A percentile compares a stretch with the other conserved stretches of the same genome.
phyloP scores from a whole-genome alignment of 176 grass and related monocot genomes.

The Miscanthus lutarioriparius region DNA sequence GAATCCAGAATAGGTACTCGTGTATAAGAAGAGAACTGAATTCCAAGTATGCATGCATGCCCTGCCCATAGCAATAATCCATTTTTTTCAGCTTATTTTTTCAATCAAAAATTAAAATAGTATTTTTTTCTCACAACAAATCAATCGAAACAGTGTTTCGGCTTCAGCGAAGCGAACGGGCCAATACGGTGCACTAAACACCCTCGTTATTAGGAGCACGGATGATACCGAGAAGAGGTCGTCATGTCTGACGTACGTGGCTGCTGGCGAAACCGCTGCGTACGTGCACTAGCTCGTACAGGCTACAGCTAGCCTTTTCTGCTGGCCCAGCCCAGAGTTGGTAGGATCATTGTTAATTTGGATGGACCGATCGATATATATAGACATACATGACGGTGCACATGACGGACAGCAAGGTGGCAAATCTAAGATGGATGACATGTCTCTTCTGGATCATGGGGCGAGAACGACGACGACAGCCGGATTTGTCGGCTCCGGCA shows the following conservation, averaged over 20 bases:
- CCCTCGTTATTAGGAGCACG: not conserved
- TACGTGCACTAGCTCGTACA: not conserved
- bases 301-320: not conserved
- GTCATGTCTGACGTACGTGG: constrained; percentile 42
- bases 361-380: not conserved
- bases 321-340: too few species aligned
- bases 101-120: too few species aligned
- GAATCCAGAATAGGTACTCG: not conserved
- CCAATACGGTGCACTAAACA: not conserved
- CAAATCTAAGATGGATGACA: constrained; percentile 25
- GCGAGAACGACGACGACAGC: not conserved
- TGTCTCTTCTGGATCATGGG: not conserved
- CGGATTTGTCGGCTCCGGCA: constrained; percentile 21
- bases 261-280: not conserved
- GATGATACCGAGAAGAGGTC: too few species aligned
- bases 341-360: not conserved
- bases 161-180: too few species aligned
- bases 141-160: too few species aligned
- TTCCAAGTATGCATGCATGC: not conserved
- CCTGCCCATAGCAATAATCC: too few species aligned
- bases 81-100: too few species aligned
- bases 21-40: not conserved
- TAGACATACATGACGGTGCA: constrained; percentile 36
- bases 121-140: too few species aligned
- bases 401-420: constrained; percentile 29